Evolutionary conservation across 306 rosid genomes (phyloP).

Genomic region (Vigna trinervia): DNA sequence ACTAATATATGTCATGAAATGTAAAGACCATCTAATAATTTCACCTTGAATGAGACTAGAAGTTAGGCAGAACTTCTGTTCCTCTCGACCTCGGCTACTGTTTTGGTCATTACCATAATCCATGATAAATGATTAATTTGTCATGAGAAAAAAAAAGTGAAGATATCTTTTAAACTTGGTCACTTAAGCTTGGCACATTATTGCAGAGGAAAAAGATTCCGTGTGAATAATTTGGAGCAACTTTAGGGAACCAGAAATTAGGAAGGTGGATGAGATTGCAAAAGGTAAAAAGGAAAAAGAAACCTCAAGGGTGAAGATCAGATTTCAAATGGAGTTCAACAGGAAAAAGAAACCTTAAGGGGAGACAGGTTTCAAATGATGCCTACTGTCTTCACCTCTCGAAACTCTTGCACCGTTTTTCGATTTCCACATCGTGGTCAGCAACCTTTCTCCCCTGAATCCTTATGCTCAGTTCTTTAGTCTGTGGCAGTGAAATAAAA

Average conservation of each 20-base stretch:
- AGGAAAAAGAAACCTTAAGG: constrained; percentile 16
- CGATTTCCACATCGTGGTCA: constrained; percentile 59
- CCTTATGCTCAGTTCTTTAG: constrained; percentile 51
- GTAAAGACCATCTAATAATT: not conserved
- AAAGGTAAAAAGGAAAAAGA: constrained; percentile 25
- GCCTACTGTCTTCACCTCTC: constrained; percentile 51
- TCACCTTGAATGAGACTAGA: not conserved
- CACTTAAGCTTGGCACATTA: constrained; percentile 27
- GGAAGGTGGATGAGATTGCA: not conserved
- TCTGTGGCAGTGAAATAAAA: constrained; percentile 44
- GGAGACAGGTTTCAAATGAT: constrained; percentile 48
- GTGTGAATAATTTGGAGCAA: constrained; percentile 14
- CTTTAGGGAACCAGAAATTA: constrained; percentile 17
- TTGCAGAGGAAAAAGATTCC: constrained; percentile 15
- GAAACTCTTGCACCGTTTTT: constrained; percentile 42
- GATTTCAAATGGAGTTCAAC: constrained; percentile 37
- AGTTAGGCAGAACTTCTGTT: not conserved
- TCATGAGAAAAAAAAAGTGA: constrained; percentile 22
- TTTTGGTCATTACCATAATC: constrained; percentile 31
- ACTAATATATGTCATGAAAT: too few species aligned
- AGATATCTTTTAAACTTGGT: constrained; percentile 19
- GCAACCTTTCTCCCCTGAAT: constrained; percentile 50
- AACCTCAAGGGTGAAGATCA: not conserved
- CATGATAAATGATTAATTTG: constrained; percentile 5
- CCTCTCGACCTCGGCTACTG: not conserved